A percentile compares a stretch with the other conserved stretches of the same genome.
Evolutionary conservation across 352 stramenopile genomes (phyloP).

Genomic region (Phytophthora pistaciae): DNA sequence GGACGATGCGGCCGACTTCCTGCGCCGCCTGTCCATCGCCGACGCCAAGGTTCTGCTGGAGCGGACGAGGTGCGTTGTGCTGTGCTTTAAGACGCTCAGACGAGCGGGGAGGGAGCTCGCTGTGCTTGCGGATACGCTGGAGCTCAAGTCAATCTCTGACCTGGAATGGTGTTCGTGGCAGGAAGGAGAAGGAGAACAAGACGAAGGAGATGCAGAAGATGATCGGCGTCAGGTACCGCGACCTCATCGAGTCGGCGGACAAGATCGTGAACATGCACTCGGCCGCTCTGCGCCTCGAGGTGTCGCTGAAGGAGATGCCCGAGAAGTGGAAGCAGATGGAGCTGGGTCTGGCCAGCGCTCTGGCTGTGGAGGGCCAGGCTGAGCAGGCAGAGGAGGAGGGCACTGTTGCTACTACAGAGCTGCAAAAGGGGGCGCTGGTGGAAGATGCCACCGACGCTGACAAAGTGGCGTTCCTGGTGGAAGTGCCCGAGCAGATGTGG

Average conservation of each 20-base stretch:
- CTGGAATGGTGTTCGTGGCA: constrained; percentile 14
- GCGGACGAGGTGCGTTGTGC: constrained; percentile 59
- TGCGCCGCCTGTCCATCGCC: constrained; percentile 81
- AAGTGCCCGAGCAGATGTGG: constrained; percentile 77
- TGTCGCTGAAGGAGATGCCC: constrained; percentile 87
- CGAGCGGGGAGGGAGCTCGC: neutral
- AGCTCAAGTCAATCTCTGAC: too few species aligned
- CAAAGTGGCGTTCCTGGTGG: constrained; percentile 63
- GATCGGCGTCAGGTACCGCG: constrained; percentile 93
- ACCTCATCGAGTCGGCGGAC: constrained; percentile 94
- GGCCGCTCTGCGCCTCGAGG: constrained; percentile 79
- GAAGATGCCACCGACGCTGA: constrained; percentile 22
- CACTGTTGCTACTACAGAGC: neutral
- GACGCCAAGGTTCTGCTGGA: constrained; percentile 88
- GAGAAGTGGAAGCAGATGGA: constrained; percentile 83
- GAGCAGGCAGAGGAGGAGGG: neutral
- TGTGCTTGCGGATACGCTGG: neutral
- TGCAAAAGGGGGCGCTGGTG: neutral
- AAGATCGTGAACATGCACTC: constrained; percentile 95
- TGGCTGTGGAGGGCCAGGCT: constrained; percentile 27
- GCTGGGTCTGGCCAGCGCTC: constrained; percentile 35
- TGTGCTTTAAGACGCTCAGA: neutral
- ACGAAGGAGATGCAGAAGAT: constrained; percentile 94
- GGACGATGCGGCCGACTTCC: constrained; percentile 60
- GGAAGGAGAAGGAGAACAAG: constrained; percentile 89